These are phyloP conservation scores for Spergularia bocconei DNA, from an alignment of 148 eudicot species.

Conservation along the genomic window DNA sequence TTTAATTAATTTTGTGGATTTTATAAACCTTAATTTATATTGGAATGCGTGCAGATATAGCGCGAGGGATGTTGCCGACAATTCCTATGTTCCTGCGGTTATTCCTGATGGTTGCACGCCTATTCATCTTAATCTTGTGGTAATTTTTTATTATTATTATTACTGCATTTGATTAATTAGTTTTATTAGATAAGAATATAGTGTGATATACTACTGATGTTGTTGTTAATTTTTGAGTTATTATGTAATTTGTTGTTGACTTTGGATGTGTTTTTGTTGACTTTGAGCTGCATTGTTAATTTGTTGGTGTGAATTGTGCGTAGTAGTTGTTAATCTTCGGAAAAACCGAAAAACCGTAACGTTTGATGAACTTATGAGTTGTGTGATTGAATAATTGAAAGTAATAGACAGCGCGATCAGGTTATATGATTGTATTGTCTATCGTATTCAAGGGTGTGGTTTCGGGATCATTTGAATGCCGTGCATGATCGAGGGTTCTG, in stretches of 20 bases:
- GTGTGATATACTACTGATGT: too few species aligned
- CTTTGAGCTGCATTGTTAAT: neutral
- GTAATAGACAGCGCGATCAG: too few species aligned
- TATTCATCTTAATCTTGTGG: slow-evolving; percentile 94
- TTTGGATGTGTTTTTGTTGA: neutral
- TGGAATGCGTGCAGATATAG: slow-evolving; percentile 46
- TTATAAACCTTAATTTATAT: slow-evolving; percentile 2
- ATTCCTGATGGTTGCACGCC: slow-evolving; percentile 78
- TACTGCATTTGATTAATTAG: neutral
- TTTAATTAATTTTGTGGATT: neutral
- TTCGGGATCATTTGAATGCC: neutral
- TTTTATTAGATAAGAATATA: neutral
- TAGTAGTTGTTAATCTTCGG: too few species aligned
- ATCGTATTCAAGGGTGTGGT: neutral
- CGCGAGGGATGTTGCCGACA: slow-evolving; percentile 49
- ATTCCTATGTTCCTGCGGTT: slow-evolving; percentile 46
- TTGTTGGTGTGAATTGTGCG: too few species aligned
- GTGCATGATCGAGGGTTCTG: neutral
- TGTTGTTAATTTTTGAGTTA: neutral
- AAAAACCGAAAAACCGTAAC: too few species aligned
- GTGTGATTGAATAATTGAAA: neutral
- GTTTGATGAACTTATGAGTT: too few species aligned
- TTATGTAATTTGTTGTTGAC: neutral
- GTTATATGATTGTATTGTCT: too few species aligned
- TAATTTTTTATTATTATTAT: slow-evolving; percentile 26